Base-by-base conservation (phyloP, 2,329 filamentous ascomycete species). In the Alternaria viburni region DNA sequence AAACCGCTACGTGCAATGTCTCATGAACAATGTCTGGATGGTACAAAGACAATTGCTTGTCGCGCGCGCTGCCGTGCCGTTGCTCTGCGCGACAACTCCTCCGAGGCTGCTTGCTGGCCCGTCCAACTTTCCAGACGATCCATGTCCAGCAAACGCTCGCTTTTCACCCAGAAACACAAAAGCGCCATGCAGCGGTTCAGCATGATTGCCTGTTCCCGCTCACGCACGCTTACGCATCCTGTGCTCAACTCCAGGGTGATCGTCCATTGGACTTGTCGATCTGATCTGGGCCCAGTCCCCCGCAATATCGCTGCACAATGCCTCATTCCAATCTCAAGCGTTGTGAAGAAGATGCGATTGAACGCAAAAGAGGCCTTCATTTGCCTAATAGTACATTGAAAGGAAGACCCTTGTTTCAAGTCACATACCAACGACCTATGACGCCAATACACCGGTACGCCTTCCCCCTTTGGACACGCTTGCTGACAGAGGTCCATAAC, bases 1-100 rank as follows among this genome's bases (percentile, higher is more conserved):
- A 66, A 56, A 64, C 66, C 59, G 61, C 58, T 57, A 54, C 61
- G 54, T 25, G 17, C 55, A n/a, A 32, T 44, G 61, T 63, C 59
- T 62, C 59, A 65, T 52, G 32, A 43, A 19, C 47, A 46, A 36
- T 28, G 36, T 60, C 57, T 61, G 46, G 23, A 47, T 52, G 50
- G 47, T 45, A 59, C 55, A 61, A 54, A 59, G 57, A 65, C 57
- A 45, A 50, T 49, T 54, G 28, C 44, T 41, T 50, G 25, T 58
- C 46, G 56, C 32, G 55, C 47, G 55, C 63, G 59, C 58, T 23
- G 25, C 30, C 41, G 54, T 23, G 25, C 30, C 41, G 54, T 61
- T 54, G 26, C 54, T 51, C 15, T 41, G 36, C 41, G 28, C 50
- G 45, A 56, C 54, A 66, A 41, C 28, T 23, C 49, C 49, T 41